phyloP scores from a whole-genome alignment of 208 protist genomes.

The Acanthamoeba lugdunensis region DNA sequence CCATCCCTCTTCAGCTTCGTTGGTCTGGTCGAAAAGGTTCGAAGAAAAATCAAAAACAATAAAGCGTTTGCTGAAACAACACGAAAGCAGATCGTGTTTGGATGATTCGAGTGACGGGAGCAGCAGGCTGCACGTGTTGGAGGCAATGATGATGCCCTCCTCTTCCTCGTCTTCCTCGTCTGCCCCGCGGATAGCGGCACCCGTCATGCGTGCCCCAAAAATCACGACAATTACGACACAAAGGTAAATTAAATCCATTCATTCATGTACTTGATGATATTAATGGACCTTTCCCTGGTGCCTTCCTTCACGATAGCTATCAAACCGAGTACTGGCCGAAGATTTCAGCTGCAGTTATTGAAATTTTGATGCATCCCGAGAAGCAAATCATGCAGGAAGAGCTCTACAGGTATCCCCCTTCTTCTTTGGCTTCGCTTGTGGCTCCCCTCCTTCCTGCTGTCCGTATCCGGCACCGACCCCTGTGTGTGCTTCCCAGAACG shows the following conservation, averaged over 20 bases:
- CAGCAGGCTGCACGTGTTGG: no score
- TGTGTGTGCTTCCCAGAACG: not conserved
- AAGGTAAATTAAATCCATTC: not conserved
- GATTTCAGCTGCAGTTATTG: constrained; percentile 24
- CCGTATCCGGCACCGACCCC: not conserved
- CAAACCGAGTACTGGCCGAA: constrained; percentile 51
- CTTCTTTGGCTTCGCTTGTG: not conserved
- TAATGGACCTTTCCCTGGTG: not conserved
- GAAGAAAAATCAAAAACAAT: no score
- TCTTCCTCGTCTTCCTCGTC: not conserved
- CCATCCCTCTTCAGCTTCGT: no score
- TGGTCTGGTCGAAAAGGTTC: no score
- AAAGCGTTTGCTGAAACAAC: no score
- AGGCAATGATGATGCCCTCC: no score
- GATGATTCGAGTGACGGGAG: no score
- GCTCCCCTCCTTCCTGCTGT: not conserved
- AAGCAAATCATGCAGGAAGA: not conserved
- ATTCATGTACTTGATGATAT: not conserved
- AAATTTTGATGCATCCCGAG: constrained; percentile 15
- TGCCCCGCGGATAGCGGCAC: not conserved
- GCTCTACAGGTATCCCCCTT: constrained; percentile 12
- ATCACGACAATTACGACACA: not conserved
- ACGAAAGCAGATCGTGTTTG: no score
- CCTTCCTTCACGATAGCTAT: not conserved
- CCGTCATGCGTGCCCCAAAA: not conserved